Conservation (phyloP, 164 flowering plant species). For the Annona cherimola region DNA sequence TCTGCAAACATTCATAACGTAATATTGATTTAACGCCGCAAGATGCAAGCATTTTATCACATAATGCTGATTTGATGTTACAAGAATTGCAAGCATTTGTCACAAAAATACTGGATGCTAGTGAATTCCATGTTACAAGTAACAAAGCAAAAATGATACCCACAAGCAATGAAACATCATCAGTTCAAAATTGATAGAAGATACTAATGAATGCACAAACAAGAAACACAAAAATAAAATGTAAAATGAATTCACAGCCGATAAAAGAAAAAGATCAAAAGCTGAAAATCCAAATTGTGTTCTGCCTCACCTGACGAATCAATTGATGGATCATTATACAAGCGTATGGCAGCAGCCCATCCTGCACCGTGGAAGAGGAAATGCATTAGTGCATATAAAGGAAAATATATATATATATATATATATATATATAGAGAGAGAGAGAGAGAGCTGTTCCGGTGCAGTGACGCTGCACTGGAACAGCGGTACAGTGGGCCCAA, state of each 20-base stretch:
- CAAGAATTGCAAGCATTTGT: neutral
- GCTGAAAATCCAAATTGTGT: neutral
- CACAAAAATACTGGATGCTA: neutral
- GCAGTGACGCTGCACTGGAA: too few species aligned
- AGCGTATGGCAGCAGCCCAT: slow-evolving; percentile 54
- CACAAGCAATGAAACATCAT: neutral
- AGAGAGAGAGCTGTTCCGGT: too few species aligned
- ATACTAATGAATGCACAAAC: neutral
- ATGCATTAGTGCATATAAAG: neutral
- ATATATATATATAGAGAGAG: too few species aligned
- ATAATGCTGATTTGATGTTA: too few species aligned
- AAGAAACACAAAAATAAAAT: neutral
- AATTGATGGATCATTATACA: slow-evolving; percentile 40
- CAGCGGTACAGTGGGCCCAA: too few species aligned
- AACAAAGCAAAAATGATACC: neutral
- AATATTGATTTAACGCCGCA: too few species aligned
- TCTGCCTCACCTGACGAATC: slow-evolving; percentile 50
- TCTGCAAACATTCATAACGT: too few species aligned
- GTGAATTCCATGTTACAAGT: neutral
- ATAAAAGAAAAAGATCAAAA: neutral
- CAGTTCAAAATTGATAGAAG: neutral
- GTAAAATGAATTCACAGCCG: neutral
- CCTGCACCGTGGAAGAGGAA: slow-evolving; percentile 30
- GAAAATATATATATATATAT: too few species aligned
- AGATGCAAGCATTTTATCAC: too few species aligned